These are phyloP conservation scores for Hypoxylon fragiforme DNA, from an alignment of 495 filamentous ascomycete species.

Conservation along the genomic window DNA sequence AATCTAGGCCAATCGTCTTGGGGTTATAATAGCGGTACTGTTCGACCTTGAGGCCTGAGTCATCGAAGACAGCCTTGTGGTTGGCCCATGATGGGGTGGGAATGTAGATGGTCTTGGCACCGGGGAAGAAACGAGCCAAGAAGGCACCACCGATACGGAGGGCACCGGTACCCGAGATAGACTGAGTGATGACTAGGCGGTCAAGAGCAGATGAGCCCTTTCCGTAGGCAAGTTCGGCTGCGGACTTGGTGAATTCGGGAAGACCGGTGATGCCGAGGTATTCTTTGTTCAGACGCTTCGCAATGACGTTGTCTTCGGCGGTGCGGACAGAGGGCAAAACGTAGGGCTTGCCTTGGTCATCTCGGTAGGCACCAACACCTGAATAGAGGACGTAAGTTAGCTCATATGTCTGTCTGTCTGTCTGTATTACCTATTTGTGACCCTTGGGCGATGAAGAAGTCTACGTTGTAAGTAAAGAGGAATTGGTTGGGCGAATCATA, in stretches of 20 bases:
- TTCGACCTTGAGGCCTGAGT: slow-evolving; percentile 85
- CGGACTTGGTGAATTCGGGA: slow-evolving; percentile 88
- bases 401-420: too few relatives aligned
- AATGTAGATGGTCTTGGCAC: slow-evolving; percentile 91
- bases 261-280: slow-evolving; percentile 97
- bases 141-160: slow-evolving; percentile 94
- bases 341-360: slow-evolving; percentile 95
- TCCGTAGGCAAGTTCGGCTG: slow-evolving; percentile 88
- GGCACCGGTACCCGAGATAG: slow-evolving; percentile 96
- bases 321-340: slow-evolving; percentile 90
- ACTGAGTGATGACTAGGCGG: slow-evolving; percentile 90
- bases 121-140: slow-evolving; percentile 84
- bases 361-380: slow-evolving; percentile 84
- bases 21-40: slow-evolving; percentile 99
- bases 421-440: too few relatives aligned
- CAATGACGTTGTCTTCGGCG: slow-evolving; percentile 85
- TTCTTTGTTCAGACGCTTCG: slow-evolving; percentile 84
- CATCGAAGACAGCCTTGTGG: slow-evolving; percentile 94
- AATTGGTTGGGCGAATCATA: slow-evolving; percentile 51
- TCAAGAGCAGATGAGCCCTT: slow-evolving; percentile 73
- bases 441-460: too few relatives aligned
- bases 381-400: slow-evolving; percentile 30
- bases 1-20: slow-evolving; percentile 96
- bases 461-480: too few relatives aligned
- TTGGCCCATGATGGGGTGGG: slow-evolving; percentile 98